A percentile compares a stretch with the other conserved stretches of the same genome.
phyloP scores from a whole-genome alignment of 164 flowering plant genomes.

The Warburgia ugandensis region DNA sequence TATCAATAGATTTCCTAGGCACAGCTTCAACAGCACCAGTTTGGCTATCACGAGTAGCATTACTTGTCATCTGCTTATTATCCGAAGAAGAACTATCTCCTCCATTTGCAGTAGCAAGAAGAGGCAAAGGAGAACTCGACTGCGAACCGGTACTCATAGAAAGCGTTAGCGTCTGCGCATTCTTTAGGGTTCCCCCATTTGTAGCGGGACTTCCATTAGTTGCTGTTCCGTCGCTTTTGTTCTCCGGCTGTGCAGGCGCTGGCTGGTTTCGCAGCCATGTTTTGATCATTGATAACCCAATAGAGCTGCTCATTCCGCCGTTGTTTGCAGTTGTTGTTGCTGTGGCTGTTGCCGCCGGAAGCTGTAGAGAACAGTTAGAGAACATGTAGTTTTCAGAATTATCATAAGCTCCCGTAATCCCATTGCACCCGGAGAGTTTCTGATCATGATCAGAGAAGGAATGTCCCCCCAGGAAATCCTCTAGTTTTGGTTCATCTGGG shows the following conservation, averaged over 20 bases:
- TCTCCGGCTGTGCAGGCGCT: conserved; percentile 22
- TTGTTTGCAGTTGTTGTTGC: neutral
- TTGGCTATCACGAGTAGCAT: conserved; percentile 24
- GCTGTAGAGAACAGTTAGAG: conserved; percentile 29
- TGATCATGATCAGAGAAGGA: conserved; percentile 33
- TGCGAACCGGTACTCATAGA: conserved; percentile 67
- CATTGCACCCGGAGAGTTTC: conserved; percentile 13
- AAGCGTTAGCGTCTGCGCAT: conserved; percentile 52
- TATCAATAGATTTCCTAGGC: conserved; percentile 74
- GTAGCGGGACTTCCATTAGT: conserved; percentile 7
- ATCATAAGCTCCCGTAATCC: conserved; percentile 11
- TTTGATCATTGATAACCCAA: conserved; percentile 86
- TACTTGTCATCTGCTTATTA: conserved; percentile 23
- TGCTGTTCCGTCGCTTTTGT: conserved; percentile 5
- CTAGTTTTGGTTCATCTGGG: conserved; percentile 66
- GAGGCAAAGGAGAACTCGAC: conserved; percentile 31
- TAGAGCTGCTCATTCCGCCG: conserved; percentile 20
- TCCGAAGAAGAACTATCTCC: conserved; percentile 33
- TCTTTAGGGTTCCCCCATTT: too few relatives aligned
- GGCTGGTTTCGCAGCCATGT: conserved; percentile 85
- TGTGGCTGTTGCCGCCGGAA: conserved; percentile 20
- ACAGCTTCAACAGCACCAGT: conserved; percentile 47
- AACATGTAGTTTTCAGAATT: conserved; percentile 27
- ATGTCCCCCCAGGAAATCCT: conserved; percentile 69
- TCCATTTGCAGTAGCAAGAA: conserved; percentile 19